These are phyloP conservation scores for Kickxella alabastrina DNA, from an alignment of 192 early-diverging fungal genomes.

Conservation along the genomic window DNA sequence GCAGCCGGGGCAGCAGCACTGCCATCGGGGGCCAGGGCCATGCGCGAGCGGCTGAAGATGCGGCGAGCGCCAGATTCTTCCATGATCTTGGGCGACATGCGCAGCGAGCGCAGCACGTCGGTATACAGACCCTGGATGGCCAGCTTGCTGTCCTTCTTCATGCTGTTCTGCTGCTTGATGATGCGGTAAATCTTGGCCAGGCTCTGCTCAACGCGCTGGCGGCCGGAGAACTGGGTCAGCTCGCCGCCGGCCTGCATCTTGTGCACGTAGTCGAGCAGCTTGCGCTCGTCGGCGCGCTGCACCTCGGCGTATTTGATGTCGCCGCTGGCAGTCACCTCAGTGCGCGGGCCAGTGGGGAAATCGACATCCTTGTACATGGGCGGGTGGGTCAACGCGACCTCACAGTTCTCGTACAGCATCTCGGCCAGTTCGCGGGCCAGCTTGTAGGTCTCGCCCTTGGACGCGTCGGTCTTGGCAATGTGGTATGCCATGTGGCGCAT, in stretches of 20 bases:
- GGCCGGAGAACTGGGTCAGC: conserved; percentile 70
- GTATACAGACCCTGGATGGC: conserved; percentile 66
- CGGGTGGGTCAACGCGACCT: conserved; percentile 67
- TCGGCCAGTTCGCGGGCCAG: conserved; percentile 75
- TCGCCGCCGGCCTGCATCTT: conserved; percentile 74
- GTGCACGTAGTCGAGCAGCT: conserved; percentile 91
- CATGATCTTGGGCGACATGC: conserved; percentile 70
- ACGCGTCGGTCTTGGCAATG: conserved; percentile 70
- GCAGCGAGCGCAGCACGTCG: conserved; percentile 68
- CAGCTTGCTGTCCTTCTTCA: conserved; percentile 70
- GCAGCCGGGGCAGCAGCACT: conserved; percentile 2
- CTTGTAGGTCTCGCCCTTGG: conserved; percentile 80
- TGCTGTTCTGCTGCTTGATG: conserved; percentile 70
- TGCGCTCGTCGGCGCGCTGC: conserved; percentile 74
- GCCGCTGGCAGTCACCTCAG: conserved; percentile 73
- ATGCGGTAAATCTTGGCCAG: conserved; percentile 74
- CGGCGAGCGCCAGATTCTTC: conserved; percentile 54
- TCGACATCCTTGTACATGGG: conserved; percentile 91
- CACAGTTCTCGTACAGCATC: conserved; percentile 86
- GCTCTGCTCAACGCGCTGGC: conserved; percentile 74
- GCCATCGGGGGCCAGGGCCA: conserved; percentile 14
- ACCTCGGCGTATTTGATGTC: conserved; percentile 83
- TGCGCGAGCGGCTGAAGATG: conserved; percentile 43
- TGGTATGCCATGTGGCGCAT: conserved; percentile 86
- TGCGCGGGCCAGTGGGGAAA: conserved; percentile 80